Evolutionary conservation across 1,139 yeast species (phyloP), one percentile per base, ranked within the genome.

Genomic region (Dujonia santamariae): DNA sequence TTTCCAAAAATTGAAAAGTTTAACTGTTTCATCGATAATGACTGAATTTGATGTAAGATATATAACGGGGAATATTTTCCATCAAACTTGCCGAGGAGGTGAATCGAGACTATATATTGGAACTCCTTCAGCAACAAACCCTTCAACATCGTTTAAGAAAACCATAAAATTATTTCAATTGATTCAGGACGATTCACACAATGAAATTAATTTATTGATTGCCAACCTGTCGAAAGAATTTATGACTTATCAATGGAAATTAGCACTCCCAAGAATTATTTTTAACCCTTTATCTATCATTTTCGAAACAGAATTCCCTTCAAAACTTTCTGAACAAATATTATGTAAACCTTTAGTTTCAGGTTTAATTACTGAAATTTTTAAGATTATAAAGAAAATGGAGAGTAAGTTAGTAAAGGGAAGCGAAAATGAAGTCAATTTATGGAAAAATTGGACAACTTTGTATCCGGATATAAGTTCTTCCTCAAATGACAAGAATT

Each of bases 291-390:
- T 88, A 31, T 65, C 86, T 31, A 70, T 87, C 23, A 56, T 86
- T 16, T 79, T 88, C 47, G 96, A 87, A 55, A 73, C 78, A 37
- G 75, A 81, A 5, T 70, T 64, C 46, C 87, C 95, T 1, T 61
- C 63, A 24, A 61, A 70, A 32, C 65, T 88, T 36, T 62, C 73
- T 16, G 60, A 68, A 25, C 87, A 85, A 54, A 83, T 87, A 30
- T 67, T 87, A 40, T 90, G 95, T 30, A 85, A 85, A 51, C 97
- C 97, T 6, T 68, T 88, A 42, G 73, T 86, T 20, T 74, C 86
- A 11, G 97, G 97, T 2, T 63, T 86, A 29, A 77, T 86, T 40
- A 72, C 75, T 34, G 97, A 88, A 60, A 61, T 85, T 31, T 72
- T 80, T 40, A 79, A 81, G 31, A 78, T 88, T 41, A 80, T 86